A percentile compares a stretch with the other conserved stretches of the same genome.
These are phyloP conservation scores for Earliella scabrosa DNA, from an alignment of 1,284 basidiomycete species.

Conservation along the genomic window DNA sequence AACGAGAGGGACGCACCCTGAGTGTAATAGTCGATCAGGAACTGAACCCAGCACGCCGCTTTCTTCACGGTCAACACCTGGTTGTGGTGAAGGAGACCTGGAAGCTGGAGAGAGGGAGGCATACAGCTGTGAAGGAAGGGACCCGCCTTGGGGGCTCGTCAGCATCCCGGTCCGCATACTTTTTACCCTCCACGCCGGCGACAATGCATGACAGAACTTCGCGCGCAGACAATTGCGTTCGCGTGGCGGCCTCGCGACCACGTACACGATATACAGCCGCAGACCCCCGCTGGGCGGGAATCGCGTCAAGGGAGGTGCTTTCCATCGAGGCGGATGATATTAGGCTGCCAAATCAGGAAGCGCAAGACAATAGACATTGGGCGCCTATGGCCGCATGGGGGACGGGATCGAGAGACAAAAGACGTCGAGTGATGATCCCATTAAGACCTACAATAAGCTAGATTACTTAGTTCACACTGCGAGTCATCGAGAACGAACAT, in stretches of 20 bases:
- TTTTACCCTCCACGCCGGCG: slow-evolving; percentile 8
- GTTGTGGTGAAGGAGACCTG: slow-evolving; percentile 5
- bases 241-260: slow-evolving; percentile 7
- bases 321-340: neutral
- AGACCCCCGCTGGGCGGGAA: neutral
- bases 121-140: slow-evolving; percentile 21
- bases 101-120: slow-evolving; percentile 6
- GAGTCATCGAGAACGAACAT: slow-evolving; percentile 9
- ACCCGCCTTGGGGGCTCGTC: slow-evolving; percentile 15
- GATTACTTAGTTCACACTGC: slow-evolving; percentile 7
- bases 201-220: slow-evolving; percentile 5
- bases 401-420: slow-evolving; percentile 4
- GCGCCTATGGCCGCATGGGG: neutral
- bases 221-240: slow-evolving; percentile 16
- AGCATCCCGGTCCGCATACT: slow-evolving; percentile 12
- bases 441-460: slow-evolving; percentile 9
- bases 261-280: neutral
- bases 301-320: neutral
- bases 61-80: slow-evolving; percentile 20
- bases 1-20: slow-evolving; percentile 7
- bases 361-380: slow-evolving; percentile 12
- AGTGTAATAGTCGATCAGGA: neutral
- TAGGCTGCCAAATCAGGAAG: neutral
- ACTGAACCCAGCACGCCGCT: slow-evolving; percentile 14
- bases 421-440: neutral